A percentile compares a stretch with the other conserved stretches of the same genome.
Evolutionary conservation across 441 rosid species (phyloP).

Genomic region (Croton setiger): DNA sequence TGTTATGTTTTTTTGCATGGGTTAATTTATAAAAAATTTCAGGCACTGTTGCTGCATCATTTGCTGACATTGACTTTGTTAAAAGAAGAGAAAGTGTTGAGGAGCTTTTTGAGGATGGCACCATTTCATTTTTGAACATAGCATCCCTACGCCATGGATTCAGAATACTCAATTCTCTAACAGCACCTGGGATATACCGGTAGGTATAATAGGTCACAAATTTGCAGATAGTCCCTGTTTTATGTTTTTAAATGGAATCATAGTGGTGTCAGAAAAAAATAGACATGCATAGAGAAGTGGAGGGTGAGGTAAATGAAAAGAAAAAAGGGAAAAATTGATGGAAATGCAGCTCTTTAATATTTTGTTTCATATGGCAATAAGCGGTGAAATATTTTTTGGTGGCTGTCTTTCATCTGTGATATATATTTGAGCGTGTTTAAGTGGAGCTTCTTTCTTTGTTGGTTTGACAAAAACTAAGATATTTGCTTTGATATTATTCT

Average conservation of each 20-base stretch:
- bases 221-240: background rate
- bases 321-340: background rate
- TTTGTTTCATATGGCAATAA: background rate
- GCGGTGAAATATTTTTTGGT: too few species aligned
- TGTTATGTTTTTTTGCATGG: slow-evolving; percentile 3
- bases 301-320: too few species aligned
- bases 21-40: slow-evolving; percentile 27
- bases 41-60: slow-evolving; percentile 92
- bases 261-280: background rate
- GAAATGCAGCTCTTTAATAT: background rate
- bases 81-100: slow-evolving; percentile 83
- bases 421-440: too few species aligned
- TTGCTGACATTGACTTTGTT: slow-evolving; percentile 94
- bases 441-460: too few species aligned
- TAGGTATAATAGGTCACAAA: slow-evolving; percentile 26
- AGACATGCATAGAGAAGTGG: background rate
- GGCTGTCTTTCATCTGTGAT: too few species aligned
- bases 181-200: slow-evolving; percentile 61
- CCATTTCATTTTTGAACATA: slow-evolving; percentile 81
- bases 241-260: background rate
- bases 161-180: slow-evolving; percentile 65
- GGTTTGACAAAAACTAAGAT: too few species aligned
- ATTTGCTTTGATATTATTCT: too few species aligned
- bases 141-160: slow-evolving; percentile 82
- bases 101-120: slow-evolving; percentile 92